Evolutionary conservation across 495 filamentous ascomycete species (phyloP), one percentile per base, ranked within the genome.

Genomic region (Echria macrotheca): DNA sequence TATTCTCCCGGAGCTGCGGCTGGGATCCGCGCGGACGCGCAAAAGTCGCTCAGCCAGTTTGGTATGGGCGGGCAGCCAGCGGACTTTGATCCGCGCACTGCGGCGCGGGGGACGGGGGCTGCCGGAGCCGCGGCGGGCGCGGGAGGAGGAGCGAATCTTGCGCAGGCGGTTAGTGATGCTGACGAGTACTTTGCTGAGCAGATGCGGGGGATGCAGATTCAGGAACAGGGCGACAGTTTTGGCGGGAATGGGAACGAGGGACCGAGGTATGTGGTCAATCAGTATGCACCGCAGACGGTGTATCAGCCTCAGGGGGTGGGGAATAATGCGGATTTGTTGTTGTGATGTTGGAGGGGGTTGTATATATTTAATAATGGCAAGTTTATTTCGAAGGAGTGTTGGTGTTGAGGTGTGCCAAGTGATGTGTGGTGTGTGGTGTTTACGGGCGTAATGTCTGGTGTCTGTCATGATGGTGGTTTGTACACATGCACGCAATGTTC

Each of bases 151-250:
- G n/a, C n/a, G n/a, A 70, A 78, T 63, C 71, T 89, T 42, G 73
- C 78, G 14, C 79, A 82, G 8, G 90, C 90, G 0, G 79, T 91
- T 15, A 82, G 76, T 54, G 87, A 90, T 24, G 90, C 89, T 3
- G 90, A 96, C 58, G 80, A 77, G 24, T 95, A 93, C 60, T 96
- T 96, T 60, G 80, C 84, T 26, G 80, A 79, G 66, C 81, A 83
- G 61, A 87, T 87, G 83, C 81, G 80, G 3, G 78, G 76, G 3
- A 76, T 87, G 74, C 70, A 78, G 49, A 73, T 86, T 40, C 71
- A 77, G 56, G 65, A 74, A 37, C 64, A 60, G 18, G 64, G 61
- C 26, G 72, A 74, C 26, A 52, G 65, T 28, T 80, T 78, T 58
- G 76, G 76, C 23, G 59, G 77, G 51, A 58, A 69, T 44, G 51